Percentiles rank a stretch among this genome's conserved stretches.
These are phyloP conservation scores for Citrus trifoliata DNA, from an alignment of 345 rosid genomes.

Conservation along the genomic window DNA sequence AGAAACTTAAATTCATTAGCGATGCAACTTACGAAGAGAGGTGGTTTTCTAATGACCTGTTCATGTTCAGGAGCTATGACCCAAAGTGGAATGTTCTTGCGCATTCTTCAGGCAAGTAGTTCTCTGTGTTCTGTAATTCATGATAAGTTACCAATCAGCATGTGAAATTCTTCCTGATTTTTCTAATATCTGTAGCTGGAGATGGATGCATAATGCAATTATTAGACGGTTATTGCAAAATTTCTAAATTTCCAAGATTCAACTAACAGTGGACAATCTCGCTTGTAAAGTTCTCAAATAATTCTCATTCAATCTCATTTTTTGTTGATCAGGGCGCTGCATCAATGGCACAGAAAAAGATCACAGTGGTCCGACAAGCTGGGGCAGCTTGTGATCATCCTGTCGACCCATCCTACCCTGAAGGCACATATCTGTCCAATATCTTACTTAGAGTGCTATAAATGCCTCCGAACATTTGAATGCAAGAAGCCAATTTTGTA, in stretches of 20 bases:
- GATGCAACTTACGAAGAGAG: slow-evolving; percentile 68
- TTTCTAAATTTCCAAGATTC: not conserved
- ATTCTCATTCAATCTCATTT: not conserved
- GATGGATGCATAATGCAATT: not conserved
- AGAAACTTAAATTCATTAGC: slow-evolving; percentile 76
- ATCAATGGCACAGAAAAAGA: slow-evolving; percentile 56
- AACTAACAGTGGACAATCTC: not conserved
- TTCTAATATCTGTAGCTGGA: not conserved
- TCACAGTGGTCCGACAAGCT: slow-evolving; percentile 58
- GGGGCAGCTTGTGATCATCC: slow-evolving; percentile 94
- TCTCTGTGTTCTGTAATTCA: not conserved
- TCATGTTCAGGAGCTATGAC: slow-evolving; percentile 97
- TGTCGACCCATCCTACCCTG: slow-evolving; percentile 77
- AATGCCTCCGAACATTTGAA: not conserved
- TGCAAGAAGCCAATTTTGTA: not conserved
- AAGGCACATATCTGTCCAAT: slow-evolving; percentile 77
- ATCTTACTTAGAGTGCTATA: slow-evolving; percentile 53
- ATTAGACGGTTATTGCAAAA: not conserved
- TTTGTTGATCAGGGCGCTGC: slow-evolving; percentile 54
- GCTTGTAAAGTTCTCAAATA: not conserved
- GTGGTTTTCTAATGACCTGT: slow-evolving; percentile 90
- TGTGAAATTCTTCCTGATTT: not conserved
- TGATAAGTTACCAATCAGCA: not conserved
- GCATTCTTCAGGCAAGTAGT: slow-evolving; percentile 57
- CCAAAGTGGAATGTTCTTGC: slow-evolving; percentile 72